phyloP scores from a whole-genome alignment of 1,284 basidiomycete species.

The Sanguinoderma infundibulare region DNA sequence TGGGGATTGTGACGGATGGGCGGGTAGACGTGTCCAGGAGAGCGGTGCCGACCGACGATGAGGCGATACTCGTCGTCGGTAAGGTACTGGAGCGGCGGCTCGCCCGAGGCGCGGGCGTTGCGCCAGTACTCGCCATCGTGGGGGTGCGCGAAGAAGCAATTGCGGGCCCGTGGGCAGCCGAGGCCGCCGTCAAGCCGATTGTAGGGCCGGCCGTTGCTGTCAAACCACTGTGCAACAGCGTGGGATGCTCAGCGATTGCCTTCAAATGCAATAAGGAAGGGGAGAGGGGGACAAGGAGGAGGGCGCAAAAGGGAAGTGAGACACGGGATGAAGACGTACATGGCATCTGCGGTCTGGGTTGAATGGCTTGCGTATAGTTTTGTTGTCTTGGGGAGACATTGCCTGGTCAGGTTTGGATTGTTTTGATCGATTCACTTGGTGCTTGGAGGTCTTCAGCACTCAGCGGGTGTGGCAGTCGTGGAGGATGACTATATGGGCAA shows the following conservation, averaged over 20 bases:
- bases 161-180: slow-evolving; percentile 18
- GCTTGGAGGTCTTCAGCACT: not conserved
- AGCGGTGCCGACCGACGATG: slow-evolving; percentile 20
- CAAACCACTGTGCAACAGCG: slow-evolving; percentile 20
- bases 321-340: slow-evolving; percentile 11
- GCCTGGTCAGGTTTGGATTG: not conserved
- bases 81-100: slow-evolving; percentile 23
- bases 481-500: not conserved
- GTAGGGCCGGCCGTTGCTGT: slow-evolving; percentile 20
- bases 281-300: not conserved
- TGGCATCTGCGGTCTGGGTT: slow-evolving; percentile 23
- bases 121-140: slow-evolving; percentile 18
- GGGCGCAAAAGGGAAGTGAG: not conserved
- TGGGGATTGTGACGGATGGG: not conserved
- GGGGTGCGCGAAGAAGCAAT: slow-evolving; percentile 25
- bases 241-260: slow-evolving; percentile 5
- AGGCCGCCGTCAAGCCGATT: slow-evolving; percentile 20
- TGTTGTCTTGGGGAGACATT: slow-evolving; percentile 13
- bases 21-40: slow-evolving; percentile 5
- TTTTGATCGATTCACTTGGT: not conserved
- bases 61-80: slow-evolving; percentile 23
- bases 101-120: slow-evolving; percentile 16
- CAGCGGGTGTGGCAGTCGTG: not conserved
- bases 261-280: not conserved
- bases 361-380: slow-evolving; percentile 18